Conservation (phyloP, 495 filamentous ascomycete genomes). For the Durotheca rogersii region DNA sequence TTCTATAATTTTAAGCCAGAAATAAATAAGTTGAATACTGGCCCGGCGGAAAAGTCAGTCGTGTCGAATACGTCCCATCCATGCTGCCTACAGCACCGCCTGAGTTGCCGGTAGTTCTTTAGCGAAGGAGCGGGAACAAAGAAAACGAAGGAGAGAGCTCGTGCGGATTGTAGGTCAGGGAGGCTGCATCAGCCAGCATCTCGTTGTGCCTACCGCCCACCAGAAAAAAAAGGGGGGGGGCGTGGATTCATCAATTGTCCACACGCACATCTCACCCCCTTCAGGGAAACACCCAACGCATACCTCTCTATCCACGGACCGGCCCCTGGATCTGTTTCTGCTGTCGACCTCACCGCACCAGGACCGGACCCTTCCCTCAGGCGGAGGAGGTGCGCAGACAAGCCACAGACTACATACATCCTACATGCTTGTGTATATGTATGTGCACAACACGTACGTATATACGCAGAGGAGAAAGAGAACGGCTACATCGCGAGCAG, state of each 20-base stretch:
- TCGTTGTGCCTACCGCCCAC: constrained; percentile 21
- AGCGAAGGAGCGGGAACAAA: constrained; percentile 28
- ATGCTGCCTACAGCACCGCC: constrained; percentile 14
- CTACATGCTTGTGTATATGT: too few species aligned
- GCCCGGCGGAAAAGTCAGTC: too few species aligned
- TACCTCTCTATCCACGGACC: constrained; percentile 21
- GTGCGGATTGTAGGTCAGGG: constrained; percentile 20
- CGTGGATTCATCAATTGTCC: constrained; percentile 30
- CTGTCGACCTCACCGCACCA: constrained; percentile 11
- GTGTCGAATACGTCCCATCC: too few species aligned
- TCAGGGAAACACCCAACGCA: constrained; percentile 17
- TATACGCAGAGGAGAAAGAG: constrained; percentile 16
- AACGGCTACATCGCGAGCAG: constrained; percentile 3
- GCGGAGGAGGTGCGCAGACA: constrained; percentile 16
- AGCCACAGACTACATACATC: constrained; percentile 1
- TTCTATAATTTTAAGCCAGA: too few species aligned
- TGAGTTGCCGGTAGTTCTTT: constrained; percentile 14
- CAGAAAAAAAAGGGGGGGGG: constrained; percentile 30
- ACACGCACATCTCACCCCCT: constrained; percentile 21
- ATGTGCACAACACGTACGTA: too few species aligned
- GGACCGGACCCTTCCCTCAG: constrained; percentile 12
- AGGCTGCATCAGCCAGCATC: constrained; percentile 24
- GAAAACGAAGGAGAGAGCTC: constrained; percentile 19
- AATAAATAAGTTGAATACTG: too few species aligned
- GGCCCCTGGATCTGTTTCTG: constrained; percentile 19